Percentiles rank a stretch among this genome's conserved stretches.
phyloP scores from a whole-genome alignment of 441 rosid genomes.

The Corymbia citriodora region DNA sequence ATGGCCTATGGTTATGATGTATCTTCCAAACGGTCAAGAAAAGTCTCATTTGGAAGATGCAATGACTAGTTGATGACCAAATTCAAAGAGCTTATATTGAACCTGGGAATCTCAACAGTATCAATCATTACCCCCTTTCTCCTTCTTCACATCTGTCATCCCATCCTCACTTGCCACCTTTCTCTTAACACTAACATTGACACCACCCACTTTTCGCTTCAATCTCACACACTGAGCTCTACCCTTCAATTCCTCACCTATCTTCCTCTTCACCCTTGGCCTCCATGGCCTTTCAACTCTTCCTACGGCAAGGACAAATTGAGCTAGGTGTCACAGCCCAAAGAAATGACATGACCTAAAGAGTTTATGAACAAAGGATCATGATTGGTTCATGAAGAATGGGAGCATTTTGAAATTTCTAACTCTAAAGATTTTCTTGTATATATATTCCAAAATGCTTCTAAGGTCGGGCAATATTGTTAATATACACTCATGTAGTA shows the following conservation, averaged over 20 bases:
- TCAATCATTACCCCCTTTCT: background rate
- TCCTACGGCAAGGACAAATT: conserved; percentile 68
- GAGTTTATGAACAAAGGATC: too few relatives aligned
- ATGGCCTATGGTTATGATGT: background rate
- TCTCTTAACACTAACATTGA: background rate
- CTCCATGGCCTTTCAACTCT: conserved; percentile 59
- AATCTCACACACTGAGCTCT: conserved; percentile 16
- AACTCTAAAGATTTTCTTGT: too few relatives aligned
- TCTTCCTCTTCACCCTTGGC: too few relatives aligned
- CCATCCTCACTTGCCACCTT: background rate
- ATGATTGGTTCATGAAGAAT: too few relatives aligned
- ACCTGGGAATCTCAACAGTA: background rate
- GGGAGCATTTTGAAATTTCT: too few relatives aligned
- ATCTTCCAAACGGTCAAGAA: background rate
- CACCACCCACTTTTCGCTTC: background rate
- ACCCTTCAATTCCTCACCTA: background rate
- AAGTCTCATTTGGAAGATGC: background rate
- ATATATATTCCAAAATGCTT: too few relatives aligned
- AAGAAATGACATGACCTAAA: too few relatives aligned
- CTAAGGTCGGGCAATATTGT: too few relatives aligned
- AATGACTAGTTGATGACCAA: background rate
- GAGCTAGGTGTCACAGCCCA: conserved; percentile 10
- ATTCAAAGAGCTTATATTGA: background rate
- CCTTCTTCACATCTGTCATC: background rate
- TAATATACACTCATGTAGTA: too few relatives aligned